phyloP scores from a whole-genome alignment of 306 rosid genomes.

The Fagus sylvatica region DNA sequence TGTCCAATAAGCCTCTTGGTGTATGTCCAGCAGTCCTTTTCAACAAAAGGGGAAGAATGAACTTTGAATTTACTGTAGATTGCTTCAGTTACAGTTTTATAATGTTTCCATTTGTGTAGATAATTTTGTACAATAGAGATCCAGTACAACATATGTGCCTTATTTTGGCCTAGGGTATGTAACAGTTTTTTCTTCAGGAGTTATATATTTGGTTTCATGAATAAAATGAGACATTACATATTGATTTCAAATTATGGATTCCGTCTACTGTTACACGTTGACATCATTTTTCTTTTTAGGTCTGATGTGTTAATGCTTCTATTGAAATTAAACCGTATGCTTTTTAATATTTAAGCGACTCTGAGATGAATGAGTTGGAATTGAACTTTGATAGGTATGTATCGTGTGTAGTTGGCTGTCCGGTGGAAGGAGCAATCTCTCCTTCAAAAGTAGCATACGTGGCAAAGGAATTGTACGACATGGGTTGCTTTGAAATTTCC shows the following conservation, averaged over 20 bases:
- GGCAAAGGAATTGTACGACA: constrained; percentile 79
- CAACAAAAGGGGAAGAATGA: too few species aligned
- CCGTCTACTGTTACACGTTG: not conserved
- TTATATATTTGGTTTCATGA: not conserved
- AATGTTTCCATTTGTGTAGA: not conserved
- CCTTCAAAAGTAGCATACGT: constrained; percentile 91
- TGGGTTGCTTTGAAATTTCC: constrained; percentile 98
- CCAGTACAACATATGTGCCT: not conserved
- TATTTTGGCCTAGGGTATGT: not conserved
- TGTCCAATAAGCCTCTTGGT: too few species aligned
- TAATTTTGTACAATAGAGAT: not conserved
- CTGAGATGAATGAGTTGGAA: constrained; percentile 13
- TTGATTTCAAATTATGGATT: not conserved
- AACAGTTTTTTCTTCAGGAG: too few species aligned
- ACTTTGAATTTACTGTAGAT: too few species aligned
- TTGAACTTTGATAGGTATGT: constrained; percentile 64
- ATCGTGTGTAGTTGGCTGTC: constrained; percentile 90
- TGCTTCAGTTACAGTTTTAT: too few species aligned
- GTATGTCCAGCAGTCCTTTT: too few species aligned
- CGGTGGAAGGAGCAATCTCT: constrained; percentile 79
- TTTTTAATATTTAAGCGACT: not conserved
- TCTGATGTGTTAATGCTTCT: not conserved
- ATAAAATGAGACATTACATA: not conserved
- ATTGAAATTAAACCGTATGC: not conserved
- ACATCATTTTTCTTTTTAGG: not conserved